These are phyloP conservation scores for Biscogniauxia mediterranea DNA, from an alignment of 2,329 filamentous ascomycete genomes.

Conservation along the genomic window DNA sequence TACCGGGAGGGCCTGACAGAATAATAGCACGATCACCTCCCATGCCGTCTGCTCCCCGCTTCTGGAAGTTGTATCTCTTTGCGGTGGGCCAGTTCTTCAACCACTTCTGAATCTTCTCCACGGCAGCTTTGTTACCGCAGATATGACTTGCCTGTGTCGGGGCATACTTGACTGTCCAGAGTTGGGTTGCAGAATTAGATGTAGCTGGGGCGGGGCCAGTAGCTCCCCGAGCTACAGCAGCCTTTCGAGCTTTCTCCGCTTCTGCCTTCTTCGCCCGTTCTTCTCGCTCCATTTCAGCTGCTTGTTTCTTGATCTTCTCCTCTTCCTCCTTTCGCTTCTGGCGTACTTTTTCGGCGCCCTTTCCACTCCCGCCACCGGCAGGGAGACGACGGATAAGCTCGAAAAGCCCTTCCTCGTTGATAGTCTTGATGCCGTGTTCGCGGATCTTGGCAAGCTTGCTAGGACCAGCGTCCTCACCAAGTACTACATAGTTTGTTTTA, in stretches of 20 bases:
- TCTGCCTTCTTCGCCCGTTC: constrained; percentile 61
- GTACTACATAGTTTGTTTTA: constrained; percentile 91
- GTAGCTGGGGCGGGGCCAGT: constrained; percentile 38
- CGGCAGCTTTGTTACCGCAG: constrained; percentile 87
- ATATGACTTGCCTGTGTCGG: constrained; percentile 83
- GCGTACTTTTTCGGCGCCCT: constrained; percentile 80
- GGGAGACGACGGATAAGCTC: constrained; percentile 79
- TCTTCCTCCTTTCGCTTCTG: constrained; percentile 85
- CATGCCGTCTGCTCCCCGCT: constrained; percentile 78
- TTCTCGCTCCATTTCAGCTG: constrained; percentile 80
- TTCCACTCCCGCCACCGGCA: constrained; percentile 81
- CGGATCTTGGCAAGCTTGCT: constrained; percentile 88
- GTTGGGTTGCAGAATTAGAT: constrained; percentile 53
- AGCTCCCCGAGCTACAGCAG: constrained; percentile 43
- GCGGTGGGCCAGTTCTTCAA: constrained; percentile 77
- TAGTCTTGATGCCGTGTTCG: constrained; percentile 79
- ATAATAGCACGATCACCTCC: constrained; percentile 87
- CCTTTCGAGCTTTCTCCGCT: constrained; percentile 53
- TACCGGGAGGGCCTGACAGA: constrained; percentile 90
- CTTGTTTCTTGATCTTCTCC: constrained; percentile 75
- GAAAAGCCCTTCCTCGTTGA: constrained; percentile 90
- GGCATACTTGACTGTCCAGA: constrained; percentile 96
- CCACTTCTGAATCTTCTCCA: constrained; percentile 90
- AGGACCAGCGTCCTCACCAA: constrained; percentile 88
- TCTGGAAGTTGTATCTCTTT: constrained; percentile 78